These are phyloP conservation scores for Diaporthe ampelina DNA, from an alignment of 2,329 filamentous ascomycete genomes.

Conservation along the genomic window DNA sequence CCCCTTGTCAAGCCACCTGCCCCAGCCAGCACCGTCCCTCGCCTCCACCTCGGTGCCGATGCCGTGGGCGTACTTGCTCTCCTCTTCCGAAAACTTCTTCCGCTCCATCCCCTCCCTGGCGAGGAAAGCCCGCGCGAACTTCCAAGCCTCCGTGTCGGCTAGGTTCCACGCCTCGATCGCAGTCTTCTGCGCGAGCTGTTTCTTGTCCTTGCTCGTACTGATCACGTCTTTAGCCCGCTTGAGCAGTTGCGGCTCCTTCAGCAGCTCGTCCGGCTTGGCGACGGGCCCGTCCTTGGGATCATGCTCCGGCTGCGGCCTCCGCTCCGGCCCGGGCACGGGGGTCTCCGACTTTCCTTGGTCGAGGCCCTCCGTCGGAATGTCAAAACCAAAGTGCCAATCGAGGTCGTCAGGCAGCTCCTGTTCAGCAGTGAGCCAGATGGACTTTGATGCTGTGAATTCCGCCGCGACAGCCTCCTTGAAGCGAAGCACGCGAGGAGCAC, in stretches of 20 bases:
- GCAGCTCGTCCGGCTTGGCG: conserved; percentile 65
- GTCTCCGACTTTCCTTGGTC: conserved; percentile 68
- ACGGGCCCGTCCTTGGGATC: conserved; percentile 63
- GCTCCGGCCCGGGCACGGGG: conserved; percentile 70
- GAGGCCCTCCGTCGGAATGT: conserved; percentile 72
- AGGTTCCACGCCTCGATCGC: conserved; percentile 77
- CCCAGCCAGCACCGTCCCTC: conserved; percentile 3
- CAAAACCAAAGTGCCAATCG: conserved; percentile 92
- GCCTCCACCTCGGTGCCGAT: conserved; percentile 66
- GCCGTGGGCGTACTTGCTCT: conserved; percentile 74
- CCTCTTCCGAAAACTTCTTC: conserved; percentile 77
- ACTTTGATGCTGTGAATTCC: conserved; percentile 72
- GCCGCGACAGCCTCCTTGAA: conserved; percentile 88
- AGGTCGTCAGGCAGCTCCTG: conserved; percentile 75
- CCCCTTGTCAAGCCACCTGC: conserved; percentile 23
- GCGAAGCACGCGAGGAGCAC: conserved; percentile 75
- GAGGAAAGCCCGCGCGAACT: conserved; percentile 77
- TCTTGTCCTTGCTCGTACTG: conserved; percentile 56
- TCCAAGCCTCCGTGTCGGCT: conserved; percentile 83
- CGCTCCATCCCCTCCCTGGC: conserved; percentile 75
- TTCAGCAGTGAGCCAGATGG: conserved; percentile 87
- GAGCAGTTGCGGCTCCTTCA: conserved; percentile 69
- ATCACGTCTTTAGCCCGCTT: conserved; percentile 57
- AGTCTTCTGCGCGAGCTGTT: conserved; percentile 62
- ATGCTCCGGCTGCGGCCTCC: conserved; percentile 64